phyloP scores from a whole-genome alignment of 495 filamentous ascomycete species.

The Trichoderma reesei region DNA sequence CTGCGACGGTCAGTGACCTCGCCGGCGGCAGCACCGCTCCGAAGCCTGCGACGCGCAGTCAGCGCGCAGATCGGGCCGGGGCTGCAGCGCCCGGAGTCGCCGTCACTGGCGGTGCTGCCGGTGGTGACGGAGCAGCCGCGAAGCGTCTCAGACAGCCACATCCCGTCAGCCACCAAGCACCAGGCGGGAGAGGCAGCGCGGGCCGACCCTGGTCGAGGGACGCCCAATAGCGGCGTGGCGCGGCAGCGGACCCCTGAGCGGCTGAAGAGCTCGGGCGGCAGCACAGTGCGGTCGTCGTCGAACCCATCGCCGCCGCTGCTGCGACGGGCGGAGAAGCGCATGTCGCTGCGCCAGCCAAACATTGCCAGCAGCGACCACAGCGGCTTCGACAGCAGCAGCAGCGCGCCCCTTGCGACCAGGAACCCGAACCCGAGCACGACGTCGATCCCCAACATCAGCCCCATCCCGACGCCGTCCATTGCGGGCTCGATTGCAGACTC shows the following conservation, averaged over 20 bases:
- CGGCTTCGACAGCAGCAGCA: not conserved
- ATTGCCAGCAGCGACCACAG: not conserved
- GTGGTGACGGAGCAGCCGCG: not conserved
- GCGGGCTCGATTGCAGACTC: too few species aligned
- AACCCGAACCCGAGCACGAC: too few species aligned
- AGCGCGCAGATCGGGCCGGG: not conserved
- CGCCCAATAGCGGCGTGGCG: slow-evolving; percentile 42
- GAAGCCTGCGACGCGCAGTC: slow-evolving; percentile 1
- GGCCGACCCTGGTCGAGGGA: not conserved
- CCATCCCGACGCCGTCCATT: too few species aligned
- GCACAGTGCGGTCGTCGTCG: slow-evolving; percentile 9
- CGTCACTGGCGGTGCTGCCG: slow-evolving; percentile 11
- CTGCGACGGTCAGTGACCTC: not conserved
- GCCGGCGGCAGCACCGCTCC: not conserved
- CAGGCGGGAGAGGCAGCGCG: not conserved
- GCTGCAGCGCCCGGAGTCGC: slow-evolving; percentile 4
- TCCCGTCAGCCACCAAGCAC: not conserved
- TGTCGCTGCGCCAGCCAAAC: slow-evolving; percentile 51
- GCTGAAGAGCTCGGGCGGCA: slow-evolving; percentile 5
- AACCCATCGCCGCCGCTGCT: slow-evolving; percentile 55
- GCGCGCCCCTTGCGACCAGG: not conserved
- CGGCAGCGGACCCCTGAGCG: slow-evolving; percentile 12
- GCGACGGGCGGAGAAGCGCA: slow-evolving; percentile 63
- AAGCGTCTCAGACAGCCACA: slow-evolving; percentile 11
- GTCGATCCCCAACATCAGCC: too few species aligned